Evolutionary conservation across 768 basidiomycete species (phyloP), one percentile per base, ranked within the genome.

Genomic region (Boletus speciosus): DNA sequence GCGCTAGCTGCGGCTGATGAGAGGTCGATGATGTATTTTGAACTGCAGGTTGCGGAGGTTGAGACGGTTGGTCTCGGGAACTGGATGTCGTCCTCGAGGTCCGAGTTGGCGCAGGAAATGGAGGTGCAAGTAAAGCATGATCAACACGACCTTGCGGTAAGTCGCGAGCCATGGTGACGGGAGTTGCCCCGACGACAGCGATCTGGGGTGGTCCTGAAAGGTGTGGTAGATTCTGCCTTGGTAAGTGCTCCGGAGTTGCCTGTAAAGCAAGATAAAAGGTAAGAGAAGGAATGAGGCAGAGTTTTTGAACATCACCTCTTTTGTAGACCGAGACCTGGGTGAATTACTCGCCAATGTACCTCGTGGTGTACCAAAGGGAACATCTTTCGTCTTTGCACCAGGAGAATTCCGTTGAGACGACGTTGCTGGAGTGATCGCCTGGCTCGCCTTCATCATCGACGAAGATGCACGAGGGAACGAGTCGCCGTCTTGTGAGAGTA

Each of bases 101-200:
- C 27, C 65, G 60, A 38, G 62, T 42, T n/a, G 69, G 63, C 6
- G 68, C 58, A 29, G 69, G 60, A 57, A 69, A 59, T 15, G 68
- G 52, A 21, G 68, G 69, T 0, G 52, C 65, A 39, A 70, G 66
- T 2, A 72, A 43, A 27, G 48, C 37, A 49, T 61, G 54, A 51
- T 70, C 59, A 36, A 70, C 51, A 35, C 50, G 59, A 36, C 47
- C 45, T 8, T 61, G 56, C 10, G 69, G 68, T n/a, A 70, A 49
- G 9, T 72, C 61, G 21, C 52, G 55, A 25, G 46, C 21, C 15
- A 50, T 36, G 14, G 60, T 39, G 19, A 61, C 21, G 5, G 69
- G 69, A 21, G 69, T 72, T 45, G 69, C 66, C 27, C 62, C 66
- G 11, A 70, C 65, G 19, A 70, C 59, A 25, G 69, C 61, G 16